These are phyloP conservation scores for Ehretia macrophylla DNA, from an alignment of 257 asterid genomes.

Conservation along the genomic window DNA sequence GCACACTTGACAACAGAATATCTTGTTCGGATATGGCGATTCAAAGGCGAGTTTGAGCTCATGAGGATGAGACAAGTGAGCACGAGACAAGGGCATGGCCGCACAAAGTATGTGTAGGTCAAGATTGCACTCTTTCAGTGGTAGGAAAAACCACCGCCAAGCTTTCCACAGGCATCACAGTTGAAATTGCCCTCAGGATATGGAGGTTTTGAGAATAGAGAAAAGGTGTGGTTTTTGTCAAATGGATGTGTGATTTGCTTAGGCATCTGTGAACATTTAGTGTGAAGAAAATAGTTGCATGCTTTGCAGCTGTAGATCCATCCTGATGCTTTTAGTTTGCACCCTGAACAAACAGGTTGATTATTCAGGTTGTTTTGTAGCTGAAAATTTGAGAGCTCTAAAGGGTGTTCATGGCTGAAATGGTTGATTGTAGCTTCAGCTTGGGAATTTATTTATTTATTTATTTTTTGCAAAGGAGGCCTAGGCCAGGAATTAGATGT, in stretches of 20 bases:
- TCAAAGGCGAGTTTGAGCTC: slow-evolving; percentile 35
- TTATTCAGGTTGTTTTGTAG: slow-evolving; percentile 1
- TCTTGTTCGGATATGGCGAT: slow-evolving; percentile 31
- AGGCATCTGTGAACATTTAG: slow-evolving; percentile 51
- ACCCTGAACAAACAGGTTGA: slow-evolving; percentile 36
- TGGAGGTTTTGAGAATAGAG: slow-evolving; percentile 36
- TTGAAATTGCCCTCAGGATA: slow-evolving; percentile 31
- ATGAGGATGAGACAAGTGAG: slow-evolving; percentile 32
- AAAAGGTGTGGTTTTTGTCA: slow-evolving; percentile 30
- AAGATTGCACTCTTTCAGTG: slow-evolving; percentile 44
- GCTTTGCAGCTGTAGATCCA: slow-evolving; percentile 37
- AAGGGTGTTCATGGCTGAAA: slow-evolving; percentile 56
- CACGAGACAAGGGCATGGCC: slow-evolving; percentile 26
- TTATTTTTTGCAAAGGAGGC: too few relatives aligned
- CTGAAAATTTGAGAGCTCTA: slow-evolving; percentile 26
- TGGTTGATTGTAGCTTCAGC: slow-evolving; percentile 25
- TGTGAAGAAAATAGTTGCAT: slow-evolving; percentile 51
- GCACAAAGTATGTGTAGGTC: slow-evolving; percentile 54
- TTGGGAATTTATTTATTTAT: slow-evolving; percentile 10
- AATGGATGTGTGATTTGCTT: slow-evolving; percentile 45
- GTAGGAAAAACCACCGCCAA: slow-evolving; percentile 36
- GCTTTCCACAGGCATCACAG: slow-evolving; percentile 48
- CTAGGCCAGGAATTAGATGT: too few relatives aligned
- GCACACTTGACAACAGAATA: slow-evolving; percentile 45
- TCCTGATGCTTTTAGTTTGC: slow-evolving; percentile 39